Evolutionary conservation across 352 stramenopile species (phyloP).

Genomic region (Globisporangium spinosum): DNA sequence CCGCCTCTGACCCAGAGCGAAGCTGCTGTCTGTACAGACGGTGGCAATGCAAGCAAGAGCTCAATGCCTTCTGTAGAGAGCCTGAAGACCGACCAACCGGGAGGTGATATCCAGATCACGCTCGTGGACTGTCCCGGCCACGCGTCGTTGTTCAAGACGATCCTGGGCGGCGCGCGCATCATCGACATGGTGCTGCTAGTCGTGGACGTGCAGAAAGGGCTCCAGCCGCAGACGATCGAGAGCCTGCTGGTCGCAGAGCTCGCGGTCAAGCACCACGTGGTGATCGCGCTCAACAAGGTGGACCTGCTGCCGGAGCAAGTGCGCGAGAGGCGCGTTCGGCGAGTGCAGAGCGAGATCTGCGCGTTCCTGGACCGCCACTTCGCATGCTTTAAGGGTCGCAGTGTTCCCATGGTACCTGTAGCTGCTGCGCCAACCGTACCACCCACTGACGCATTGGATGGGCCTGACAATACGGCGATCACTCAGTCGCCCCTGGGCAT

Average conservation of each 20-base stretch:
- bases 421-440: constrained; percentile 34
- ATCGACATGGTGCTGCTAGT: constrained; percentile 98
- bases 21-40: neutral
- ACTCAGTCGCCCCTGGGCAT: constrained; percentile 46
- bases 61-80: neutral
- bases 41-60: neutral
- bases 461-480: constrained; percentile 15
- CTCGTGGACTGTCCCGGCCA: constrained; percentile 96
- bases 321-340: constrained; percentile 50
- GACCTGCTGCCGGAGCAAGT: constrained; percentile 89
- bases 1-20: constrained; percentile 7
- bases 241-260: constrained; percentile 96
- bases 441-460: neutral
- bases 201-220: constrained; percentile 95
- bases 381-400: neutral
- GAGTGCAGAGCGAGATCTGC: constrained; percentile 69
- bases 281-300: constrained; percentile 96
- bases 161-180: constrained; percentile 98
- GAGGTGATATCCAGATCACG: constrained; percentile 89
- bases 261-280: constrained; percentile 80
- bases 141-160: constrained; percentile 98
- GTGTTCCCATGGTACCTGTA: constrained; percentile 85
- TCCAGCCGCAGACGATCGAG: constrained; percentile 98
- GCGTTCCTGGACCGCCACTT: constrained; percentile 28
- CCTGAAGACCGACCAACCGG: constrained; percentile 11